phyloP scores from a whole-genome alignment of 192 early-diverging fungal species.

The Coemansia sp. region DNA sequence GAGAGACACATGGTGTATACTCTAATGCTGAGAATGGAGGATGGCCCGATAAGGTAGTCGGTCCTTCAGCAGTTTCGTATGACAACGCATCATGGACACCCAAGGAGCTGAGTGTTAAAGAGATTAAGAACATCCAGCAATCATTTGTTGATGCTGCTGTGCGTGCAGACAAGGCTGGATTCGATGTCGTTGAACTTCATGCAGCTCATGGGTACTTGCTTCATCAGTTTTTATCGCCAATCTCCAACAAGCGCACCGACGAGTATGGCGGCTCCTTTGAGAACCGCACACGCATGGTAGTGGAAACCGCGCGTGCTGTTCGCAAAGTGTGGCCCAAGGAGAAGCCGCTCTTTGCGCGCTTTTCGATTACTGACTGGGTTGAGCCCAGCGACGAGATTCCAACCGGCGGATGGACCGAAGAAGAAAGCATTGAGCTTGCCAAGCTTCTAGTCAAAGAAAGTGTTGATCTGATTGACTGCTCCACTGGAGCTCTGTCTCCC shows the following conservation, averaged over 20 bases:
- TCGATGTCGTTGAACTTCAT: conserved; percentile 89
- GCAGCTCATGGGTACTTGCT: conserved; percentile 90
- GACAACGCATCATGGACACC: conserved; percentile 23
- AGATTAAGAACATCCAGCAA: conserved; percentile 66
- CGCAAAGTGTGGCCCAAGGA: conserved; percentile 74
- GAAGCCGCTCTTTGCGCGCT: conserved; percentile 82
- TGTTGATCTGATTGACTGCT: conserved; percentile 87
- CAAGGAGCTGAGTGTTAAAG: conserved; percentile 63
- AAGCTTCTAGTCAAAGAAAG: conserved; percentile 60
- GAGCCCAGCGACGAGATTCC: conserved; percentile 41
- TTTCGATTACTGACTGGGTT: conserved; percentile 77
- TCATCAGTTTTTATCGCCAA: conserved; percentile 75
- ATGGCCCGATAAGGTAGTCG: conserved; percentile 74
- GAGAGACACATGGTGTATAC: conserved; percentile 11
- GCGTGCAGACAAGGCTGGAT: conserved; percentile 77
- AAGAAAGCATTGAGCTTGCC: conserved; percentile 73
- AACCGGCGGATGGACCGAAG: conserved; percentile 66
- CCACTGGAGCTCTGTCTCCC: conserved; percentile 71
- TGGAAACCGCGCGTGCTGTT: conserved; percentile 67
- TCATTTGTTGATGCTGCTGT: conserved; percentile 67
- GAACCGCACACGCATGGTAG: conserved; percentile 77
- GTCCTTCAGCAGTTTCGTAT: conserved; percentile 60
- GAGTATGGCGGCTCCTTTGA: conserved; percentile 89
- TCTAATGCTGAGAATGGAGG: conserved; percentile 53
- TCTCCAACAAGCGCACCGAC: conserved; percentile 87